Conservation (phyloP, 1,284 basidiomycete genomes). For the Mixia osmundae region DNA sequence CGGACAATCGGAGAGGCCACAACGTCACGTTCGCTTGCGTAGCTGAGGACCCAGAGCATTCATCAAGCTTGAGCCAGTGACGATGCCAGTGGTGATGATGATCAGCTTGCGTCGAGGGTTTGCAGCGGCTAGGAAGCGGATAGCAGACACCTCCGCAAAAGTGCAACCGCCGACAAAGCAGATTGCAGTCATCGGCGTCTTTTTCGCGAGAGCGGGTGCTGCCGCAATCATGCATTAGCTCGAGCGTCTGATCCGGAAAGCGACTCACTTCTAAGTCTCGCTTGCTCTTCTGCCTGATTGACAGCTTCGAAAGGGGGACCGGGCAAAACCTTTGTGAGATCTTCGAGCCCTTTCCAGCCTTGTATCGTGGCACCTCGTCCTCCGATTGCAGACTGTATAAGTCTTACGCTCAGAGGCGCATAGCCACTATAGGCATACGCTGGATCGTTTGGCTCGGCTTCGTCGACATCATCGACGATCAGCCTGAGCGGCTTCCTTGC, state of each 20-base stretch:
- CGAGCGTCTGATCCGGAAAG: slow-evolving; percentile 1
- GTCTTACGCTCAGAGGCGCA: slow-evolving; percentile 70
- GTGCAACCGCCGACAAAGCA: slow-evolving; percentile 99
- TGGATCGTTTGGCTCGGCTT: slow-evolving; percentile 56
- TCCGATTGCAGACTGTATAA: slow-evolving; percentile 78
- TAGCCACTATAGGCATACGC: slow-evolving; percentile 92
- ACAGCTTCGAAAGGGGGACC: slow-evolving; percentile 64
- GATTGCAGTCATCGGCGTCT: slow-evolving; percentile 59
- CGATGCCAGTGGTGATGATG: slow-evolving; percentile 14
- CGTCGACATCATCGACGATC: slow-evolving; percentile 65
- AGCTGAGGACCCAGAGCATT: slow-evolving; percentile 10
- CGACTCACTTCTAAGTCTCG: slow-evolving; percentile 27
- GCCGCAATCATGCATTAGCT: not conserved
- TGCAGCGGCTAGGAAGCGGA: slow-evolving; percentile 48
- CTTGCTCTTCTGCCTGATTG: slow-evolving; percentile 29
- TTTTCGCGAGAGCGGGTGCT: slow-evolving; percentile 14
- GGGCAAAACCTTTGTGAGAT: slow-evolving; percentile 51
- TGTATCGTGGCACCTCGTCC: slow-evolving; percentile 38
- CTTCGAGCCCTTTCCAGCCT: slow-evolving; percentile 94
- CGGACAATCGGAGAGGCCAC: no score
- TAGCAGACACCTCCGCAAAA: slow-evolving; percentile 81
- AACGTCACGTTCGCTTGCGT: no score
- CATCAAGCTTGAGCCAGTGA: slow-evolving; percentile 12
- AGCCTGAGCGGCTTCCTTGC: slow-evolving; percentile 69
- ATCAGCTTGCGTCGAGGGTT: slow-evolving; percentile 10